A percentile compares a stretch with the other conserved stretches of the same genome.
phyloP scores from a whole-genome alignment of 2,329 filamentous ascomycete genomes.

The Ascochyta fabae region DNA sequence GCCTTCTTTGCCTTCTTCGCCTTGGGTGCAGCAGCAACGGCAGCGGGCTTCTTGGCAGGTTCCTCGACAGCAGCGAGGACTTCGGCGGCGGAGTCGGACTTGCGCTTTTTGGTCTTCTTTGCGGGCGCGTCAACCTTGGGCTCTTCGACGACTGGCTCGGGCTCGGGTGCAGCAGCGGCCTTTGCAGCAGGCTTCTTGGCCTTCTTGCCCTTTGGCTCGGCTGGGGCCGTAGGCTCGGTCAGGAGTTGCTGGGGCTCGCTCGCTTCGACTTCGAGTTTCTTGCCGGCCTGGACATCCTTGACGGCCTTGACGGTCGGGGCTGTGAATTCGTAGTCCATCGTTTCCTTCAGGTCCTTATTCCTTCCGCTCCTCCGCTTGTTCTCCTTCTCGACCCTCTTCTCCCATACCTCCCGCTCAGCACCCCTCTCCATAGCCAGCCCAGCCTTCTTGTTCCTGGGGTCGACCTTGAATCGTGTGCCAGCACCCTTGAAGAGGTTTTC shows the following conservation, averaged over 20 bases:
- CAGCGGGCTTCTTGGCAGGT: constrained; percentile 27
- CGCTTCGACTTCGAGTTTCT: constrained; percentile 29
- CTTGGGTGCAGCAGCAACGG: constrained; percentile 18
- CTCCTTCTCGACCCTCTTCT: constrained; percentile 75
- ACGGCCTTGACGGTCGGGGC: constrained; percentile 73
- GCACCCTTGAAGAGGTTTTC: constrained; percentile 86
- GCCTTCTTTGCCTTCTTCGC: constrained; percentile 33
- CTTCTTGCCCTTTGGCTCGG: constrained; percentile 34
- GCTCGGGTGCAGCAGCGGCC: constrained; percentile 29
- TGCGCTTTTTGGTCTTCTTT: constrained; percentile 32
- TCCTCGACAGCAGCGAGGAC: constrained; percentile 21
- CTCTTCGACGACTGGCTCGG: constrained; percentile 27
- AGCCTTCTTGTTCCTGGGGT: constrained; percentile 87
- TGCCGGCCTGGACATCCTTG: constrained; percentile 44
- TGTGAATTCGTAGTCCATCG: constrained; percentile 85
- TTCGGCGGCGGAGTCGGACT: constrained; percentile 26
- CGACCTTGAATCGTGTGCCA: constrained; percentile 85
- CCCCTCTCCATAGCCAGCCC: constrained; percentile 76
- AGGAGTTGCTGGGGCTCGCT: constrained; percentile 37
- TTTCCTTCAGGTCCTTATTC: constrained; percentile 74
- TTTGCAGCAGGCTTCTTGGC: constrained; percentile 34
- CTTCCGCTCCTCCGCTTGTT: constrained; percentile 71
- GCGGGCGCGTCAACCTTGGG: constrained; percentile 13
- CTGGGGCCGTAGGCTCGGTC: constrained; percentile 17
- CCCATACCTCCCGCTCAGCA: constrained; percentile 77